Conservation (phyloP, 208 protist genomes). For the Trypanosomatidae sp. region DNA sequence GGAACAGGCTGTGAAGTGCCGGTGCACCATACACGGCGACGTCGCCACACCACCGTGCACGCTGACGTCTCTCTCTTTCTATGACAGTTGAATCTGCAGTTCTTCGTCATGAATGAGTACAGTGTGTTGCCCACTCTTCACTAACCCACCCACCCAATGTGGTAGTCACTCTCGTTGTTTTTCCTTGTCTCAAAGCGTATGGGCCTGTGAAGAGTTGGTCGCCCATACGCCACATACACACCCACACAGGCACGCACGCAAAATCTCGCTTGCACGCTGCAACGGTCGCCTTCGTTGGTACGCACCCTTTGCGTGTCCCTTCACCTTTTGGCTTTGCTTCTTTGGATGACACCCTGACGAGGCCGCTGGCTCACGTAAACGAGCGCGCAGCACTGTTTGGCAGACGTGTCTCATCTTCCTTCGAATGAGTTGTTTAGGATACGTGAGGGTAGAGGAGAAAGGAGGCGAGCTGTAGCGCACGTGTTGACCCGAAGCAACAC, state of each 20-base stretch:
- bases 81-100: background rate
- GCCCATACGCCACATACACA: background rate
- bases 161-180: background rate
- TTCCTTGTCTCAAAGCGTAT: background rate
- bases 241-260: background rate
- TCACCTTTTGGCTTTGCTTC: background rate
- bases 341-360: background rate
- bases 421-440: background rate
- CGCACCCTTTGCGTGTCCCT: background rate
- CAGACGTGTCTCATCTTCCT: background rate
- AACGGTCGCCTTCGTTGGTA: background rate
- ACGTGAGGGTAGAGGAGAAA: background rate
- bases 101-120: background rate
- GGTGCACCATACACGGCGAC: background rate
- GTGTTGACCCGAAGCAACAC: background rate
- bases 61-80: background rate
- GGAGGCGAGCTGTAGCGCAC: background rate
- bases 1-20: background rate
- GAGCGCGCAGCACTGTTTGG: background rate
- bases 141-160: background rate
- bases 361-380: background rate
- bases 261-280: background rate
- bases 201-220: background rate
- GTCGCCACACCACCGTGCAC: background rate
- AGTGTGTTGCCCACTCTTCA: background rate